Evolutionary conservation across 2,329 filamentous ascomycete genomes (phyloP).

Genomic region (Myriosclerotinia scirpicola): DNA sequence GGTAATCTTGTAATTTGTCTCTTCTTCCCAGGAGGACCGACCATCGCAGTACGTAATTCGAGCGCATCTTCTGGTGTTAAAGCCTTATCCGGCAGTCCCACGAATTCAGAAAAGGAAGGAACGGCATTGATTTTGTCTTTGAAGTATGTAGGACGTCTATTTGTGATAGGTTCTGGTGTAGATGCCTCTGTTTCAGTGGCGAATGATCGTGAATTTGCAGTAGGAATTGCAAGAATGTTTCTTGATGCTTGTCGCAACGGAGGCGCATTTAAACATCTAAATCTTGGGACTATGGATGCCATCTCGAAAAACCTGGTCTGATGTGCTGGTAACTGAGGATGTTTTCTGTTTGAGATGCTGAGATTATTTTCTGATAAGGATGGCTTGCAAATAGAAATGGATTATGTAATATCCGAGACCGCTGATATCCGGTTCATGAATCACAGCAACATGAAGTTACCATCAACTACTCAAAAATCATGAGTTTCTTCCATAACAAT

Average conservation of each 20-base stretch:
- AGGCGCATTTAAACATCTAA: conserved; percentile 37
- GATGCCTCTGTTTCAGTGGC: conserved; percentile 38
- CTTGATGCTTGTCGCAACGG: conserved; percentile 34
- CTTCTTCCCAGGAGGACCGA: conserved; percentile 62
- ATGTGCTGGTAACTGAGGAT: not conserved
- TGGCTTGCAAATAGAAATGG: conserved; percentile 1
- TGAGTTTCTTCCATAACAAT: not conserved
- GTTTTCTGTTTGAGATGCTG: conserved; percentile 9
- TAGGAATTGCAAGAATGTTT: conserved; percentile 28
- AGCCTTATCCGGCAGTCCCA: conserved; percentile 46
- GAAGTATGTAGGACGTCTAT: conserved; percentile 41
- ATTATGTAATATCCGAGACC: conserved; percentile 8
- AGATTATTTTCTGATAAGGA: conserved; percentile 24
- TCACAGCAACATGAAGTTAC: not conserved
- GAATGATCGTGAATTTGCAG: conserved; percentile 32
- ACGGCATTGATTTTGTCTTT: conserved; percentile 45
- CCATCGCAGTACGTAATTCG: conserved; percentile 60
- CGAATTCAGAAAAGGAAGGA: conserved; percentile 59
- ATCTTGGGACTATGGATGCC: conserved; percentile 36
- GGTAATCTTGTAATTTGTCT: conserved; percentile 74
- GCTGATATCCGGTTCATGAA: not conserved
- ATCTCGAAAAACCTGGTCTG: conserved; percentile 17
- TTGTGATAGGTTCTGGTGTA: conserved; percentile 30
- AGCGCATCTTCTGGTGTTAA: conserved; percentile 57
- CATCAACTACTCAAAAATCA: too few species aligned